Evolutionary conservation across 768 basidiomycete species (phyloP).

Genomic region (Wakefieldia striispora): DNA sequence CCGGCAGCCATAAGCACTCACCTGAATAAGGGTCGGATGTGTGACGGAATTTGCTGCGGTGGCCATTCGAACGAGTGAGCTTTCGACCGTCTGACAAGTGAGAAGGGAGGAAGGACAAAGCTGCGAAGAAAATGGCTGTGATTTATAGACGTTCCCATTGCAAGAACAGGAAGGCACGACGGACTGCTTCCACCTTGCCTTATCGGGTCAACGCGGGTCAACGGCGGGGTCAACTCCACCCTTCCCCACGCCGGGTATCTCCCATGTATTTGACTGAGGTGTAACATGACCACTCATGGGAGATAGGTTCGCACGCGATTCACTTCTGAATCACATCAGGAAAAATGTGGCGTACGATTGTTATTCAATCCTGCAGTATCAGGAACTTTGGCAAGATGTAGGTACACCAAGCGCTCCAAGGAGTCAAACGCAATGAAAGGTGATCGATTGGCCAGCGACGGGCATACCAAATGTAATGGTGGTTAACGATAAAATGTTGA

Average conservation of each 20-base stretch:
- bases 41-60: slow-evolving; percentile 59
- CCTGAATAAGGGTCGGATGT: slow-evolving; percentile 58
- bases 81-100: not conserved
- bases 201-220: too few relatives aligned
- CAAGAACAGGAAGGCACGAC: not conserved
- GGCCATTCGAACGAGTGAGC: slow-evolving; percentile 40
- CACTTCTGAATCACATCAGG: not conserved
- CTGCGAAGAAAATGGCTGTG: not conserved
- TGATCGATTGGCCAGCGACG: too few relatives aligned
- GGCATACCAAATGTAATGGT: too few relatives aligned
- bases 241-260: too few relatives aligned
- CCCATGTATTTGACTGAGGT: not conserved
- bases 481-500: too few relatives aligned
- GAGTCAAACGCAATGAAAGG: too few relatives aligned
- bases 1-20: slow-evolving; percentile 22
- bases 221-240: too few relatives aligned
- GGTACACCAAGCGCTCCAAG: too few relatives aligned
- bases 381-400: too few relatives aligned
- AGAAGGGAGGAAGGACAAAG: not conserved
- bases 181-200: slow-evolving; percentile 3
- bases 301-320: slow-evolving; percentile 1
- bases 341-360: too few relatives aligned
- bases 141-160: not conserved
- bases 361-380: too few relatives aligned
- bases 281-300: slow-evolving; percentile 14